These are phyloP conservation scores for Metarhizium brunneum DNA, from an alignment of 2,329 filamentous ascomycete genomes.

Conservation along the genomic window DNA sequence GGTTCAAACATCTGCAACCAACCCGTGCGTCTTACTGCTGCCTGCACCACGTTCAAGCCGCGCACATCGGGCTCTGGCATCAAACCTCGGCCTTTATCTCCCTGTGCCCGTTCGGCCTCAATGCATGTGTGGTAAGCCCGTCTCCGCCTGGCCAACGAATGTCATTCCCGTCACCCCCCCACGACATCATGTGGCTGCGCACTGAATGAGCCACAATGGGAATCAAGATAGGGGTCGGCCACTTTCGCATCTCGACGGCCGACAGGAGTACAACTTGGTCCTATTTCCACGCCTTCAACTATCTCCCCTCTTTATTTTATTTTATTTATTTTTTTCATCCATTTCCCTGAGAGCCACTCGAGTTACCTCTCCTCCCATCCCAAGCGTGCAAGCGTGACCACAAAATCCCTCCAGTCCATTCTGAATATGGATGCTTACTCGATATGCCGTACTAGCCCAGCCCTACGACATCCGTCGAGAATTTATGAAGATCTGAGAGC, in stretches of 20 bases:
- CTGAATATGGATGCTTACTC: conserved; percentile 41
- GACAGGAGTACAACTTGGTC: not conserved
- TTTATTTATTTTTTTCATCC: not conserved
- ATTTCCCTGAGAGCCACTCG: no score
- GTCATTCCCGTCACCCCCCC: not conserved
- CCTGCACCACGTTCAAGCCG: no score
- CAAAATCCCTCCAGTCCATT: not conserved
- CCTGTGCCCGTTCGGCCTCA: not conserved
- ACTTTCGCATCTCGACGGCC: not conserved
- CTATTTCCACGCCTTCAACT: not conserved
- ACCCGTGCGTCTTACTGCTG: no score
- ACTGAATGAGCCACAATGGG: no score
- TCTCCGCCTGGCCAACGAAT: not conserved
- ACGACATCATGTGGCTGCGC: conserved; percentile 2
- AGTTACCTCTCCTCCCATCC: not conserved
- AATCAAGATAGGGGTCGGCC: not conserved
- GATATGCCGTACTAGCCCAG: conserved; percentile 36
- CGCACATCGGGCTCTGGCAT: no score
- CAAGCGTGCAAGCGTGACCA: not conserved
- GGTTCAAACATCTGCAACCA: no score
- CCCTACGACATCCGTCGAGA: conserved; percentile 32
- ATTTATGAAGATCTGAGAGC: conserved; percentile 41
- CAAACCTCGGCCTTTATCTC: not conserved
- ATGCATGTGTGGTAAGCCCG: not conserved
- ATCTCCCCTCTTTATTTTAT: no score